Evolutionary conservation across 2,329 filamentous ascomycete genomes (phyloP).

Genomic region (Phialophora expanda): DNA sequence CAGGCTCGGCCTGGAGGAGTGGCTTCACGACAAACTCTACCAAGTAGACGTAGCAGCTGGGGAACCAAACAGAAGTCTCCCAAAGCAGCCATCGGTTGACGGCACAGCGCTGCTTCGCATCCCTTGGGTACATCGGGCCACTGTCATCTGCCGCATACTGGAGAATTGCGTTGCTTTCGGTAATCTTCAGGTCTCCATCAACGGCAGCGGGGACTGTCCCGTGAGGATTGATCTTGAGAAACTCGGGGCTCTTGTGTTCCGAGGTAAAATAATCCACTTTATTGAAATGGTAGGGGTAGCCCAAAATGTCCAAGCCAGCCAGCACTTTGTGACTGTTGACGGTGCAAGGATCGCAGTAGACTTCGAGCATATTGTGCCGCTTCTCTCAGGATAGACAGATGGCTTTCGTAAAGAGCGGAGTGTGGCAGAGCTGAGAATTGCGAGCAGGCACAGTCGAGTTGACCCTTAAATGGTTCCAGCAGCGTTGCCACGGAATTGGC

Average conservation of each 20-base stretch:
- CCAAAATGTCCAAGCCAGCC: slow-evolving; percentile 48
- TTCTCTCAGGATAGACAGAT: neutral
- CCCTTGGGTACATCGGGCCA: slow-evolving; percentile 47
- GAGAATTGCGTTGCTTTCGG: slow-evolving; percentile 52
- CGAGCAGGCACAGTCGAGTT: neutral
- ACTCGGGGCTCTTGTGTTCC: slow-evolving; percentile 46
- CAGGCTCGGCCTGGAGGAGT: slow-evolving; percentile 45
- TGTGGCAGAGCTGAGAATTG: neutral
- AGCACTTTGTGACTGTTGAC: slow-evolving; percentile 52
- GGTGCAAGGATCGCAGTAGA: slow-evolving; percentile 51
- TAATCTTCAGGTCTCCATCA: slow-evolving; percentile 49
- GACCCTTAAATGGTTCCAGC: neutral
- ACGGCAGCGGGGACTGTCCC: slow-evolving; percentile 49
- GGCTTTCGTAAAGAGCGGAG: neutral
- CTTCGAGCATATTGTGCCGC: slow-evolving; percentile 23
- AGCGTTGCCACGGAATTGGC: neutral
- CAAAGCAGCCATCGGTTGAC: slow-evolving; percentile 52
- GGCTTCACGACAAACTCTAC: slow-evolving; percentile 52
- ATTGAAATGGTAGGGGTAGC: slow-evolving; percentile 46
- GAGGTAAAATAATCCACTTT: slow-evolving; percentile 49
- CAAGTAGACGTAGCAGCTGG: slow-evolving; percentile 49
- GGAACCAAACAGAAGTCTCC: slow-evolving; percentile 52
- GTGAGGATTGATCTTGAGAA: slow-evolving; percentile 39
- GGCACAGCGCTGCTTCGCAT: slow-evolving; percentile 47
- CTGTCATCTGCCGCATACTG: slow-evolving; percentile 49